Evolutionary conservation across 805 yeast species (phyloP), one percentile per base, ranked within the genome.

Genomic region (Zygosaccharomyces kombuchaensis): DNA sequence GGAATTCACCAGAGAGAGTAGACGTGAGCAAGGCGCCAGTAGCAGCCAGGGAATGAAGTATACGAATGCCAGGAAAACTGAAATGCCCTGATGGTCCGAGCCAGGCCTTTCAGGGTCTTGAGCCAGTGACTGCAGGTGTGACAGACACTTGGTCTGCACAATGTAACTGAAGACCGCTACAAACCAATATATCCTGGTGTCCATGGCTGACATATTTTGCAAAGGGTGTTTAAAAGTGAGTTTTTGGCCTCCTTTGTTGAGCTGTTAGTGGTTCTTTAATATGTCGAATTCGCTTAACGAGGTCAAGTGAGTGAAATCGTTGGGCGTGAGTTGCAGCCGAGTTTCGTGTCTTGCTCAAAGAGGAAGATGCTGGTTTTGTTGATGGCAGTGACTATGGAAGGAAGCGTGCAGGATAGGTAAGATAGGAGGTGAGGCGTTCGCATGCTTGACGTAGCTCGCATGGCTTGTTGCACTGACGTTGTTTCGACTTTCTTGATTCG

Each of bases 71-170:
- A 60, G 34, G 39, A 57, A 54, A 5, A 56, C 51, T 30, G 55
- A 44, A 13, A 57, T 16, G 6, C 47, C 47, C 31, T 45, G 45
- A 27, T 50, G 44, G 43, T 51, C 51, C 22, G 44, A 47, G n/a
- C 32, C 46, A n/a, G 49, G 36, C 25, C 36, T 42, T 12, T 35
- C 37, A 13, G 47, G 48, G 23, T 43, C 37, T 13, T 44, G 39
- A 7, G 44, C 43, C 32, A 26, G 43, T 1, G 53, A 42, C 29
- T 55, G 56, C 8, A 63, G 49, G 17, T 51, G 44, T 7, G 62
- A 56, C 40, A 63, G 45, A 22, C 56, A 51, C 39, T 52, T 57
- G 2, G 65, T 63, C 43, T 63, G 66, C 4, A 62, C 43, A 13
- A 60, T 60, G 38, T 63, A 63, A 26, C 60, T 54, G 26, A 53